Percentiles rank a stretch among this genome's conserved stretches.
Conservation (phyloP, 331 rosid genomes). For the Malus hybrid region DNA sequence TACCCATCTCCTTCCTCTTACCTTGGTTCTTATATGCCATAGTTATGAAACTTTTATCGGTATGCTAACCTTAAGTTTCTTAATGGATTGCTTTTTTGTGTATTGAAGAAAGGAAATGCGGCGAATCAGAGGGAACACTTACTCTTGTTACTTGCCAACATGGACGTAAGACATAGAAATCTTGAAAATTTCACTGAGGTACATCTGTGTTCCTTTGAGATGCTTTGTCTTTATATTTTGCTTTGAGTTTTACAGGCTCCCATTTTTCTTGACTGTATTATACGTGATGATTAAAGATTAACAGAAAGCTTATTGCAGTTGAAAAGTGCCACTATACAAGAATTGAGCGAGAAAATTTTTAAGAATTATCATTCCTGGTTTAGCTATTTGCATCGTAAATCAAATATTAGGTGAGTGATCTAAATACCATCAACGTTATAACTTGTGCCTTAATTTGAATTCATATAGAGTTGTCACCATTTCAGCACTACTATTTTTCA, state of each 20-base stretch:
- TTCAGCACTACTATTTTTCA: slow-evolving; percentile 13
- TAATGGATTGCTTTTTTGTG: slow-evolving; percentile 15
- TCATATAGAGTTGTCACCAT: background rate
- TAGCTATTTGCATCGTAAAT: slow-evolving; percentile 54
- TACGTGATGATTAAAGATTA: slow-evolving; percentile 19
- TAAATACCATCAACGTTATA: too few species aligned
- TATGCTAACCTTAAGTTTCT: background rate
- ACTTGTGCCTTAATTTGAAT: slow-evolving; percentile 1
- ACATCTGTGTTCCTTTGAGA: slow-evolving; percentile 14
- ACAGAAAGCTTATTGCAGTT: slow-evolving; percentile 52
- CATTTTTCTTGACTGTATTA: slow-evolving; percentile 2
- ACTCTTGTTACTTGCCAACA: slow-evolving; percentile 84
- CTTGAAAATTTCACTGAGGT: slow-evolving; percentile 36
- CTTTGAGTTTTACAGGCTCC: background rate
- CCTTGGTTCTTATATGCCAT: background rate
- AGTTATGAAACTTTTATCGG: background rate
- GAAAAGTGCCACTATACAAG: slow-evolving; percentile 40
- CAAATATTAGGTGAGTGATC: slow-evolving; percentile 58
- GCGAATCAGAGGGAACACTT: slow-evolving; percentile 98
- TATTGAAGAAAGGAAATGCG: slow-evolving; percentile 85
- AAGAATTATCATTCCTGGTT: slow-evolving; percentile 94
- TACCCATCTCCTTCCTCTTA: slow-evolving; percentile 1
- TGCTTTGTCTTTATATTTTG: slow-evolving; percentile 4
- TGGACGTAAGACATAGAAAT: slow-evolving; percentile 42
- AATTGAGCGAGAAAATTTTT: slow-evolving; percentile 43